These are phyloP conservation scores for Aegilops longissima DNA, from an alignment of 176 grass and related monocot species.

Conservation along the genomic window DNA sequence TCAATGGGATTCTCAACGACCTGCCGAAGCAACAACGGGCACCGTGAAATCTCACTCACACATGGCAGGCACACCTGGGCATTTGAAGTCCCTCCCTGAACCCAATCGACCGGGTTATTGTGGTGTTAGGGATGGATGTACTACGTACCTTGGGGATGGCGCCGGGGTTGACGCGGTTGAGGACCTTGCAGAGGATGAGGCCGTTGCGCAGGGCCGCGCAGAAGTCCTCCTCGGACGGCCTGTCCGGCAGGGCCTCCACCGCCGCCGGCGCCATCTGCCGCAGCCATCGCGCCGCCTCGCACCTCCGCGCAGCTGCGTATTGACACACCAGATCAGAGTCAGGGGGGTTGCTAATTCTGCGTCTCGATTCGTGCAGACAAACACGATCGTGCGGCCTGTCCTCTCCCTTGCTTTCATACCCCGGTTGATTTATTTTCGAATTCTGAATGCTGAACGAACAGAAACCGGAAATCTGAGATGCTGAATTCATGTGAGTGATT, in stretches of 20 bases:
- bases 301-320: constrained; percentile 56
- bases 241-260: constrained; percentile 45
- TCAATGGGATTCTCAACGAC: constrained; percentile 74
- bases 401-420: not conserved
- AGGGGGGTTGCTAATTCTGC: not conserved
- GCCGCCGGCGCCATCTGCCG: constrained; percentile 55
- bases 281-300: constrained; percentile 74
- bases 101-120: not conserved
- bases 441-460: not conserved
- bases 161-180: constrained; percentile 79
- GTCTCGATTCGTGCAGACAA: not conserved
- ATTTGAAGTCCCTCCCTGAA: not conserved
- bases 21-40: constrained; percentile 4
- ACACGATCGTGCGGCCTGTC: not conserved
- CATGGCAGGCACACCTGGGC: not conserved
- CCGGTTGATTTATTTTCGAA: not conserved
- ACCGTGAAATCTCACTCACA: not conserved
- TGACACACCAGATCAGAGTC: not conserved
- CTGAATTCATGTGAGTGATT: not conserved
- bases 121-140: not conserved
- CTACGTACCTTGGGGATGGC: constrained; percentile 62
- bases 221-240: constrained; percentile 68
- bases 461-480: not conserved
- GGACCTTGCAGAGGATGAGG: constrained; percentile 74
- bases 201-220: constrained; percentile 65